Evolutionary conservation across 345 rosid genomes (phyloP).

Genomic region (Linum lewisii): DNA sequence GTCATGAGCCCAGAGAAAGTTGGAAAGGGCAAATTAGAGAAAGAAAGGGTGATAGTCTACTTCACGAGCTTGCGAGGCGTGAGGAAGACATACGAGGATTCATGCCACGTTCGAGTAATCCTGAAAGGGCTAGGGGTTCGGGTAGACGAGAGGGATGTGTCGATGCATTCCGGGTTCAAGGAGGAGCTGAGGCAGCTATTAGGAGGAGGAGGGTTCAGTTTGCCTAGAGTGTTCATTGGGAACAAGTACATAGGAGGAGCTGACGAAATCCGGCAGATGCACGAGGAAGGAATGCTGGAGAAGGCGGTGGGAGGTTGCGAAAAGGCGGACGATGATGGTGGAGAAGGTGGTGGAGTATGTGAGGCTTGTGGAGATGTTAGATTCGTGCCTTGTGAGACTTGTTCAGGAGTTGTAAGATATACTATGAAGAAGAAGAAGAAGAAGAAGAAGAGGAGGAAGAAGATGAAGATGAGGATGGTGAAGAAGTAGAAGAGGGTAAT

Average conservation of each 20-base stretch:
- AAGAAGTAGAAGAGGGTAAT: slow-evolving; percentile 16
- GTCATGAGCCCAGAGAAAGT: too few species aligned
- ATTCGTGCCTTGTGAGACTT: slow-evolving; percentile 87
- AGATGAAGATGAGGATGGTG: slow-evolving; percentile 22
- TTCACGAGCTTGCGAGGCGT: slow-evolving; percentile 53
- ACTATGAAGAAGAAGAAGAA: slow-evolving; percentile 33
- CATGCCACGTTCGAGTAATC: slow-evolving; percentile 58
- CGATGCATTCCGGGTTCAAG: slow-evolving; percentile 67
- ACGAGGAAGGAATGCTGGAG: slow-evolving; percentile 24
- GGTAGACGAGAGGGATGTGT: slow-evolving; percentile 73
- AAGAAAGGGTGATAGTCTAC: slow-evolving; percentile 21
- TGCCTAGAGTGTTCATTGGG: slow-evolving; percentile 22
- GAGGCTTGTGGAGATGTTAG: slow-evolving; percentile 86
- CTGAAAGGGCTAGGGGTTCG: slow-evolving; percentile 50
- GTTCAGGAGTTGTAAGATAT: slow-evolving; percentile 89
- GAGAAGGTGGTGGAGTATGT: slow-evolving; percentile 35
- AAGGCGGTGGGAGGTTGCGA: slow-evolving; percentile 33
- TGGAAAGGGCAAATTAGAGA: slow-evolving; percentile 13
- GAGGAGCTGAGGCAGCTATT: slow-evolving; percentile 37
- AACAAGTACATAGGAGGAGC: slow-evolving; percentile 21
- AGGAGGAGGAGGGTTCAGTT: slow-evolving; percentile 12
- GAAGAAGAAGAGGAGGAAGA: slow-evolving; percentile 20
- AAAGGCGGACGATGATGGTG: slow-evolving; percentile 28
- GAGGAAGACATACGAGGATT: slow-evolving; percentile 78
- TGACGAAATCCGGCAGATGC: slow-evolving; percentile 18